Evolutionary conservation across 1,139 yeast species (phyloP), one percentile per base, ranked within the genome.

Genomic region (Geotrichum fermentans): DNA sequence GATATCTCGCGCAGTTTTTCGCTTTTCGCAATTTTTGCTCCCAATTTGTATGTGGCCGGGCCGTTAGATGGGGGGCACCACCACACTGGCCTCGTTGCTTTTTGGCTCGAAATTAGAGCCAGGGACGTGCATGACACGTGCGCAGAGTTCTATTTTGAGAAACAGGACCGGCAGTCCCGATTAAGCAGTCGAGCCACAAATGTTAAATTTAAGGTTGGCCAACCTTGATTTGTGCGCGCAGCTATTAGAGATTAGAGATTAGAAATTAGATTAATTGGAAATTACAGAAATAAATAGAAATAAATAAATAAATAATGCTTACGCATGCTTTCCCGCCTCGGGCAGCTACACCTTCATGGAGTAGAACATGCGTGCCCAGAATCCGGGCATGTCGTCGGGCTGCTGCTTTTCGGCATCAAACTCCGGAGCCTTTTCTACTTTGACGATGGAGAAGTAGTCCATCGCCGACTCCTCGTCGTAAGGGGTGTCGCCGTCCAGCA

Each of bases 401-500:
- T 38, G 20, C n/a, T 38, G 20, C n/a, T 28, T 28, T 26, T 29
- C 35, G 7, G 14, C n/a, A 6, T 29, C 8, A 16, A 16, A 26
- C 10, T 5, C 38, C 8, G n/a, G 6, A 5, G 17, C 14, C 8
- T 6, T 4, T 34, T 14, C 22, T 6, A 24, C 28, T 10, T 24
- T 35, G 32, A 34, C 34, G 45, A 33, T 16, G 10, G 32, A 16
- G 34, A 42, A 34, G 33, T 42, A 33, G 22, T 34, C 45, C 14
- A 10, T 10, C 1, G 39, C 38, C n/a, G 30, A 39, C 11, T 28
- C 14, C 13, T 40, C 22, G 40, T 11, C 40, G 17, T 28, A 36
- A 6, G 45, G 45, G 8, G 45, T 42, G 11, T 26, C 45, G 21
- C 45, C 45, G 16, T 42, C 45, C 8, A 42, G 18, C 7, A 18